These are phyloP conservation scores for Cercospora zeae-maydis DNA, from an alignment of 2,329 filamentous ascomycete species.

Conservation along the genomic window DNA sequence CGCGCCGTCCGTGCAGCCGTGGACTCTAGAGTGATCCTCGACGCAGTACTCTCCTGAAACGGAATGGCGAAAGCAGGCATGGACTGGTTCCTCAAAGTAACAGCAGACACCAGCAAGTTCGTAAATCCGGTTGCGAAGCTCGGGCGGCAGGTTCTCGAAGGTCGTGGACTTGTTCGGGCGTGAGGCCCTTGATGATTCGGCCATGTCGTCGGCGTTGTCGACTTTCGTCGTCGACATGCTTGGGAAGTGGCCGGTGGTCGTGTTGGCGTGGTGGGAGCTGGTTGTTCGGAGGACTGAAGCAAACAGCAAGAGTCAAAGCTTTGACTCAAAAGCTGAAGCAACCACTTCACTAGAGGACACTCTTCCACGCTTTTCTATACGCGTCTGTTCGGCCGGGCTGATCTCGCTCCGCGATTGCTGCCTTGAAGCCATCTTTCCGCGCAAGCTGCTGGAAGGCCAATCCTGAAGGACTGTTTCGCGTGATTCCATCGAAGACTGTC, in stretches of 20 bases:
- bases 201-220: not conserved
- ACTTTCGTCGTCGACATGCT: not conserved
- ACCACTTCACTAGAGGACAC: not conserved
- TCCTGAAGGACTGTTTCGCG: conserved; percentile 12
- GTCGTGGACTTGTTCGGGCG: not conserved
- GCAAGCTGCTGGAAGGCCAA: conserved; percentile 12
- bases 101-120: not conserved
- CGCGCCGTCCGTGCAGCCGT: not conserved
- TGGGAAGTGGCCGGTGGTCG: not conserved
- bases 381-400: conserved; percentile 14
- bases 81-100: not conserved
- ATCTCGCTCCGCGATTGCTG: conserved; percentile 9
- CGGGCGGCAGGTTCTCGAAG: not conserved
- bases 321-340: not conserved
- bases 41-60: not conserved
- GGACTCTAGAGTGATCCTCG: not conserved
- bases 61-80: not conserved
- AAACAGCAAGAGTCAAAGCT: not conserved
- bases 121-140: not conserved
- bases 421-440: conserved; percentile 11
- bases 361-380: conserved; percentile 21
- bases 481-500: conserved; percentile 16
- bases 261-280: not conserved
- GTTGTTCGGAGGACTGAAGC: not conserved
- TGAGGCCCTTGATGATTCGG: not conserved